These are phyloP conservation scores for Dryas octopetala DNA, from an alignment of 306 rosid genomes.

Conservation along the genomic window DNA sequence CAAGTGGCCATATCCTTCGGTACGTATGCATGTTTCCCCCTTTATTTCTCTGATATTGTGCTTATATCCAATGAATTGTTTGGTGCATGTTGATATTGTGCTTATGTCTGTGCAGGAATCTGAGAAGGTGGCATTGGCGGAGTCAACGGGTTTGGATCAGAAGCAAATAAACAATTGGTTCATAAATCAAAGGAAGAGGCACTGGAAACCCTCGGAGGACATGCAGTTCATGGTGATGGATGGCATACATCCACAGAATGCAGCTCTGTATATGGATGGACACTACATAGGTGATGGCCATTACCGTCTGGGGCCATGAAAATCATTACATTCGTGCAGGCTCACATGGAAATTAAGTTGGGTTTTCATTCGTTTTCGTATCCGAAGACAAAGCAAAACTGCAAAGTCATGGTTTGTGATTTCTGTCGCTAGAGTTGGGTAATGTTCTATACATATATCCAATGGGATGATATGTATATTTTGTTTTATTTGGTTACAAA, in stretches of 20 bases:
- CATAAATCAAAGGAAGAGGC: slow-evolving; percentile 97
- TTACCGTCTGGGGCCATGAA: slow-evolving; percentile 83
- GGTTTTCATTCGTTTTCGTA: background rate
- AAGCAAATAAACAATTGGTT: slow-evolving; percentile 98
- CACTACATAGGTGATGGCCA: slow-evolving; percentile 74
- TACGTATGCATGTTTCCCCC: slow-evolving; percentile 16
- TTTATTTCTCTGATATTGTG: too few species aligned
- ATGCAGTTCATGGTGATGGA: slow-evolving; percentile 99
- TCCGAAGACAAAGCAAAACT: slow-evolving; percentile 11
- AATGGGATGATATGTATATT: slow-evolving; percentile 7
- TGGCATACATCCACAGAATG: slow-evolving; percentile 74
- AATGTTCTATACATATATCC: background rate
- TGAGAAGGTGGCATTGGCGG: slow-evolving; percentile 96
- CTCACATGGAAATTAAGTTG: background rate
- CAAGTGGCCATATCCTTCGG: slow-evolving; percentile 99
- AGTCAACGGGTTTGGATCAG: slow-evolving; percentile 93
- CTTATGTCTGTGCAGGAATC: slow-evolving; percentile 53
- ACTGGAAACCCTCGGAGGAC: slow-evolving; percentile 99
- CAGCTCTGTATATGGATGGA: slow-evolving; percentile 75
- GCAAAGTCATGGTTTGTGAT: slow-evolving; percentile 5
- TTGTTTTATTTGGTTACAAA: background rate
- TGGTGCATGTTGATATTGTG: too few species aligned
- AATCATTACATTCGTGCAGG: background rate
- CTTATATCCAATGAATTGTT: too few species aligned
- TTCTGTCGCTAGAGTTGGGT: background rate